These are phyloP conservation scores for Imleria badia DNA, from an alignment of 768 basidiomycete genomes.

Conservation along the genomic window DNA sequence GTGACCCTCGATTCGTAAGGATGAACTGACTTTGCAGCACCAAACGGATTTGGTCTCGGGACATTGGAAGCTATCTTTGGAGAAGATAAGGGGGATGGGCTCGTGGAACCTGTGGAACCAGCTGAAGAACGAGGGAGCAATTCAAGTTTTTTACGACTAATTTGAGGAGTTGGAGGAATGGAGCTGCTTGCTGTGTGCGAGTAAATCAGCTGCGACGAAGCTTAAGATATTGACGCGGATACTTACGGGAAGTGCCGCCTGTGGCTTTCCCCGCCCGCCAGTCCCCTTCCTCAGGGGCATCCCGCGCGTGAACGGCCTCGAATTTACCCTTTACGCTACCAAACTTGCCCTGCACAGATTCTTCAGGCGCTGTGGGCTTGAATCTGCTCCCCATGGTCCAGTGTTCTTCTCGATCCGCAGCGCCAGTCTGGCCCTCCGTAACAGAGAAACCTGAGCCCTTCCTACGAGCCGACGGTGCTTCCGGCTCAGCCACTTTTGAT, in stretches of 20 bases:
- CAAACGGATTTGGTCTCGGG: conserved; percentile 76
- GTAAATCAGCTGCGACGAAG: conserved; percentile 10
- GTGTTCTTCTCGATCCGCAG: conserved; percentile 76
- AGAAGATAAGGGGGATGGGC: conserved; percentile 75
- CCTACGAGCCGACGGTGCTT: conserved; percentile 49
- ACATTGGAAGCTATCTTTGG: conserved; percentile 63
- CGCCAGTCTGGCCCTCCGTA: conserved; percentile 41
- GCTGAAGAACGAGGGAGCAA: conserved; percentile 76
- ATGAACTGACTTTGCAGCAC: conserved; percentile 67
- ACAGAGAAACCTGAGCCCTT: conserved; percentile 58
- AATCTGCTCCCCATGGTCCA: conserved; percentile 80
- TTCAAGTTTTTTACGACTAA: conserved; percentile 78
- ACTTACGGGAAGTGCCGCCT: conserved; percentile 64
- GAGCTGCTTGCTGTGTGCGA: conserved; percentile 56
- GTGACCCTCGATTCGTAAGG: not conserved
- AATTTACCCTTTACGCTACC: conserved; percentile 49
- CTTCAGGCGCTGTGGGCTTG: conserved; percentile 48
- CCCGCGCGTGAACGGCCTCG: conserved; percentile 56
- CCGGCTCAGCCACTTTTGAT: conserved; percentile 44
- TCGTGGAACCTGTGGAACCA: conserved; percentile 59
- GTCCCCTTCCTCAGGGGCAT: conserved; percentile 59
- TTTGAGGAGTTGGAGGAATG: conserved; percentile 79
- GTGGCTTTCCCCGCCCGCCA: conserved; percentile 61
- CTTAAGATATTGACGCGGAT: conserved; percentile 22
- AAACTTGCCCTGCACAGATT: conserved; percentile 41